These are phyloP conservation scores for Mimosa pudica DNA, from an alignment of 306 rosid species.

Conservation along the genomic window DNA sequence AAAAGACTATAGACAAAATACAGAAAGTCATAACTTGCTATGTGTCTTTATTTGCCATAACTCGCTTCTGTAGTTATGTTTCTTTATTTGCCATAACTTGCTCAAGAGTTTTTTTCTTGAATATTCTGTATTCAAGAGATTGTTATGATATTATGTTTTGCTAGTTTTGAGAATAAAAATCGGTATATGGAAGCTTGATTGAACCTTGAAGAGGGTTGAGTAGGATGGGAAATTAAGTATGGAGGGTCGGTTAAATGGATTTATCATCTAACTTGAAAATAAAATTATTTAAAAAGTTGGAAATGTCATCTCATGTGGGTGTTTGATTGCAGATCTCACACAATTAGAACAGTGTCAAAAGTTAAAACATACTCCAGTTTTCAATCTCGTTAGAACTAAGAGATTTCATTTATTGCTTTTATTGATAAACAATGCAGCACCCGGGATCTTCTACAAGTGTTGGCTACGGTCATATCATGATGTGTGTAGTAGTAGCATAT, in stretches of 20 bases:
- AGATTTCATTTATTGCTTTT: too few relatives aligned
- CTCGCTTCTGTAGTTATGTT: conserved; percentile 20
- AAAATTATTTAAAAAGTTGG: background rate
- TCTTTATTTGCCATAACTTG: conserved; percentile 23
- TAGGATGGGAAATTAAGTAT: background rate
- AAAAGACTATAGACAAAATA: conserved; percentile 58
- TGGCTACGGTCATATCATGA: background rate
- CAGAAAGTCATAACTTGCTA: conserved; percentile 53
- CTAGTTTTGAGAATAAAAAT: too few relatives aligned
- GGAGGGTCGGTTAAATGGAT: background rate
- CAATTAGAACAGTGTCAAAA: background rate
- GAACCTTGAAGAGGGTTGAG: conserved; percentile 14
- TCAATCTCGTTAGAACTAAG: too few relatives aligned
- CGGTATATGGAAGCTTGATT: background rate
- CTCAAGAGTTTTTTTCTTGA: background rate
- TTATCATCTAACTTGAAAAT: background rate
- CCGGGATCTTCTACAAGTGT: background rate
- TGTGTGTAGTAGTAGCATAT: background rate
- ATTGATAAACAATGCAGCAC: background rate
- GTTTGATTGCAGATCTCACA: conserved; percentile 14
- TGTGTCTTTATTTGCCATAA: background rate
- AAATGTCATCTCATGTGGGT: background rate
- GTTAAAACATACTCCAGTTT: background rate
- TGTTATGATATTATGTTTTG: too few relatives aligned
- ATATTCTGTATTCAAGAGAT: too few relatives aligned